A percentile compares a stretch with the other conserved stretches of the same genome.
Evolutionary conservation across 805 yeast genomes (phyloP).

Genomic region (Kazachstania taianensis): DNA sequence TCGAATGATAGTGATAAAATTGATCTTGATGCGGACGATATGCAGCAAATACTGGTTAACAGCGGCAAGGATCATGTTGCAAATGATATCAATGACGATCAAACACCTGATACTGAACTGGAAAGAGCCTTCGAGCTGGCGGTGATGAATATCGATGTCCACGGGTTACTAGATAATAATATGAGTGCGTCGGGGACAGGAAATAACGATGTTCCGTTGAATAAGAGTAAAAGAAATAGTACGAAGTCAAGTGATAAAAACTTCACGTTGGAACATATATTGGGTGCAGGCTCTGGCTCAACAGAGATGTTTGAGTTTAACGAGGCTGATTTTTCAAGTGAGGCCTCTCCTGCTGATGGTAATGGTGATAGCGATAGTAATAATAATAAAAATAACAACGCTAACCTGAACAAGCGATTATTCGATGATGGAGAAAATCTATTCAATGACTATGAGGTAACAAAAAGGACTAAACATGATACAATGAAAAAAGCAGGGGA

Average conservation of each 20-base stretch:
- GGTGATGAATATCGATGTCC: conserved; percentile 5
- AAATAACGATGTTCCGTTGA: too few relatives aligned
- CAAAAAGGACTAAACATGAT: background rate
- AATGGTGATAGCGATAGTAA: background rate
- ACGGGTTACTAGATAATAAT: conserved; percentile 10
- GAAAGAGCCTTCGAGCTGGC: conserved; percentile 8
- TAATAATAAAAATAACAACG: background rate
- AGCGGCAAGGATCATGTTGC: background rate
- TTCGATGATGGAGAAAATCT: background rate
- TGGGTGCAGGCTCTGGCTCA: conserved; percentile 11
- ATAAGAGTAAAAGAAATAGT: background rate
- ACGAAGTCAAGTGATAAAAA: conserved; percentile 10
- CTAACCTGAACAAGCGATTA: background rate
- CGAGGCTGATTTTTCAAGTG: conserved; percentile 2
- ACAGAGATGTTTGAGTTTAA: conserved; percentile 11
- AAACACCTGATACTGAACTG: conserved; percentile 4
- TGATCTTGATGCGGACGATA: background rate
- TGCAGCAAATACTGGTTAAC: background rate
- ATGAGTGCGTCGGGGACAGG: too few relatives aligned
- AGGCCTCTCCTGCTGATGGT: too few relatives aligned
- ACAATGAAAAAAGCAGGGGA: background rate
- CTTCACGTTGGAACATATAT: conserved; percentile 18
- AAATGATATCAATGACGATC: too few relatives aligned
- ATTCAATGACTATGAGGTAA: background rate
- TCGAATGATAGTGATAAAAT: background rate